Conservation (phyloP, 2,329 filamentous ascomycete species). For the Exophiala lecanii-corni region DNA sequence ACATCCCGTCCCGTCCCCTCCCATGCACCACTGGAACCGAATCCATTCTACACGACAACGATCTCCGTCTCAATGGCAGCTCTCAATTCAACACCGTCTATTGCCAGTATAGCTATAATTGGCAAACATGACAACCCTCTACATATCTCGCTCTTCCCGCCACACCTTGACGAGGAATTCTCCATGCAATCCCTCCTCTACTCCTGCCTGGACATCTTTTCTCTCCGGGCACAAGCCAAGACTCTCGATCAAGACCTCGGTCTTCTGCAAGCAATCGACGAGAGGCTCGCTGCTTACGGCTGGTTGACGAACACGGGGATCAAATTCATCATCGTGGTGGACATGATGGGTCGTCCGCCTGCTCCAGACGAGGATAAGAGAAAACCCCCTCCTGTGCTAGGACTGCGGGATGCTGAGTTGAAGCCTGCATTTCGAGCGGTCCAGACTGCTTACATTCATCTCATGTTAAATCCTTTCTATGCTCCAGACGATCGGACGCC, state of each 20-base stretch:
- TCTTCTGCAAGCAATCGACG: conserved; percentile 87
- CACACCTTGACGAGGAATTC: conserved; percentile 60
- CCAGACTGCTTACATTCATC: conserved; percentile 82
- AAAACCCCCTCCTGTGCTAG: conserved; percentile 48
- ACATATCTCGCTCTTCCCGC: conserved; percentile 85
- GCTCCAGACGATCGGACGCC: conserved; percentile 78
- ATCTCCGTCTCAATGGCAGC: background rate
- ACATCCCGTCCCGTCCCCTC: too few relatives aligned
- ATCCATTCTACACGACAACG: too few relatives aligned
- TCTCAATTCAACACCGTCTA: conserved; percentile 55
- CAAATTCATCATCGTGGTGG: conserved; percentile 83
- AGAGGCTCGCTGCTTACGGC: conserved; percentile 87
- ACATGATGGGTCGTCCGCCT: conserved; percentile 71
- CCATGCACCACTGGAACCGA: too few relatives aligned
- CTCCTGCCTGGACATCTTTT: conserved; percentile 89
- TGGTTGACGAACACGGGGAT: conserved; percentile 95
- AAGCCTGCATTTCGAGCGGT: conserved; percentile 86
- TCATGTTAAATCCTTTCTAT: conserved; percentile 94
- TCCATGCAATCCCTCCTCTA: conserved; percentile 91
- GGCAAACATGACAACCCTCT: conserved; percentile 96
- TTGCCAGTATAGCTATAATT: conserved; percentile 90
- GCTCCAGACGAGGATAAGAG: conserved; percentile 32
- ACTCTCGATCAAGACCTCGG: conserved; percentile 79
- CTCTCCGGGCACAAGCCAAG: conserved; percentile 71
- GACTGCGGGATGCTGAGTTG: conserved; percentile 78